Evolutionary conservation across 192 early-diverging fungal genomes (phyloP).

Genomic region (Backusella macrospora): DNA sequence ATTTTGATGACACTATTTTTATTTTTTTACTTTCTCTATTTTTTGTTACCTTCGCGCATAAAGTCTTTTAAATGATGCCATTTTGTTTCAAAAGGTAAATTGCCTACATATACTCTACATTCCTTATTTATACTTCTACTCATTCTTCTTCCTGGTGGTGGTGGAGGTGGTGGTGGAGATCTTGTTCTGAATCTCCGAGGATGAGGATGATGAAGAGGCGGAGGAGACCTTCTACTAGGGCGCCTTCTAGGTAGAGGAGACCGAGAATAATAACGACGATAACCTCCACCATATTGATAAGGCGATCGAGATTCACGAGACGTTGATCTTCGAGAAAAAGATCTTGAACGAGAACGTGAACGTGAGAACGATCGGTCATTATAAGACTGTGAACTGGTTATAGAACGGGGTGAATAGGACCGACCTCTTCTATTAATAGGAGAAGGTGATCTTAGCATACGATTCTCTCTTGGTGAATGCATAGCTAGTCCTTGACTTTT

Average conservation of each 20-base stretch:
- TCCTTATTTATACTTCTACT: conserved; percentile 43
- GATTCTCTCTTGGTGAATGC: conserved; percentile 6
- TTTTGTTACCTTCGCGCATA: conserved; percentile 68
- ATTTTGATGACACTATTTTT: neutral
- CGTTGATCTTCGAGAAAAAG: conserved; percentile 21
- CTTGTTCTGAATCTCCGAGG: conserved; percentile 30
- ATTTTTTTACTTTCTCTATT: neutral
- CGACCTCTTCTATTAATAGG: neutral
- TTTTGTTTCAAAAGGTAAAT: conserved; percentile 75
- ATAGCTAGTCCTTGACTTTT: neutral
- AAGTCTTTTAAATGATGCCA: conserved; percentile 83
- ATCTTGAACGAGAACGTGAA: conserved; percentile 22
- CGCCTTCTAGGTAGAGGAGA: conserved; percentile 5
- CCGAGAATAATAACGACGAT: conserved; percentile 14
- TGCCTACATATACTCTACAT: conserved; percentile 83
- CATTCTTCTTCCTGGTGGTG: neutral
- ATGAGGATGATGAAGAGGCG: neutral
- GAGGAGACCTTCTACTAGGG: conserved; percentile 22
- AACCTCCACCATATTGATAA: conserved; percentile 18
- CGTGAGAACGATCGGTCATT: conserved; percentile 18
- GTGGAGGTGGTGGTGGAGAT: conserved; percentile 24
- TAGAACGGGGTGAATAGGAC: conserved; percentile 8
- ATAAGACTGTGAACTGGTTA: conserved; percentile 9
- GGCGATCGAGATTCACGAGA: conserved; percentile 35
- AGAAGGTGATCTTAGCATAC: neutral